Evolutionary conservation across 805 yeast genomes (phyloP), one percentile per base, ranked within the genome.

Genomic region (Myxozyma geophila): DNA sequence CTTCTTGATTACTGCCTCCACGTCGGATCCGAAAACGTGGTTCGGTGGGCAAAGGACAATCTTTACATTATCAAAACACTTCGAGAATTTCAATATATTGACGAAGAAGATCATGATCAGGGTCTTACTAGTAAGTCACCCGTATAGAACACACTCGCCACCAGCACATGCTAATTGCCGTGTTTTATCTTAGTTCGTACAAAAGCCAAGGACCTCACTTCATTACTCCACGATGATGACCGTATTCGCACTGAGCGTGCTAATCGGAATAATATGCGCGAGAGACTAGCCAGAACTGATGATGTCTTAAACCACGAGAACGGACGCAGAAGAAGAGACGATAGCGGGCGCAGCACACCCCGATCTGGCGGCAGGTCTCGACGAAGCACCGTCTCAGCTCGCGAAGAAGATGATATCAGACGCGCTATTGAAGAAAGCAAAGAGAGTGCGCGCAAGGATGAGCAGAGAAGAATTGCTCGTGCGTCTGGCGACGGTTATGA

Each of bases 11-110:
- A 87, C 76, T 80, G 92, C 62, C 91, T 92, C 19, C 85, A 95
- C 70, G 83, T 82, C 64, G 99, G 98, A 46, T 83, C 92, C 21
- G 96, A 92, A 70, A 87, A 88, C 72, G 93, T 92, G 72, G 96
- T 92, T 6, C 79, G 87, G 44, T 93, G 99, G 99, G 86, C 92
- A 65, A 88, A 86, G 73, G 96, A 91, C 73, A 92, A 93, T 74
- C 75, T 92, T 43, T 93, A 91, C 76, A 83, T 92, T 57, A 85
- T 93, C 74, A 92, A 92, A 78, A 92, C 98, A 0, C 80, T 93
- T 70, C 84, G 97, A 59, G 98, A 93, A 75, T 93, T 93, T 75
- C 90, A 87, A 70, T 89, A 86, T 73, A 80, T 82, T 46, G 97
- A 93, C 74, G 93, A 89, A 54, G 73, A 80, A 19, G 92, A 90